Conservation (phyloP, 2,329 filamentous ascomycete genomes). For the Ophiostoma ips region DNA sequence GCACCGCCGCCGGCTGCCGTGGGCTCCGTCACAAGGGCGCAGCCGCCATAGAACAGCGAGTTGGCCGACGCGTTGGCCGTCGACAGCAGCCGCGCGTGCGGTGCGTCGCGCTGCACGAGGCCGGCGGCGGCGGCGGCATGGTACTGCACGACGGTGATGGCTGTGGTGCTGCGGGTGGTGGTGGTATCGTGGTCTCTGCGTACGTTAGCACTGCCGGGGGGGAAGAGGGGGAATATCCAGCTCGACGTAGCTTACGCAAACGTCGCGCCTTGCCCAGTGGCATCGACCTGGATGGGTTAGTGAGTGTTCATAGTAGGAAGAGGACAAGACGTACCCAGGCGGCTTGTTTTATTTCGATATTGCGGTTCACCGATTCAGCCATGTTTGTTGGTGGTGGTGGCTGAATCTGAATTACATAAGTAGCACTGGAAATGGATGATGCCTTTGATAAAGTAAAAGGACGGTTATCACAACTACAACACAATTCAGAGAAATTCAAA, state of each 20-base stretch:
- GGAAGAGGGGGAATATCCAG: too few species aligned
- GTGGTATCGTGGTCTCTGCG: not conserved
- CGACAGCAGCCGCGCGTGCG: constrained; percentile 28
- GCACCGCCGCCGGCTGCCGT: not conserved
- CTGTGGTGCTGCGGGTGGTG: not conserved
- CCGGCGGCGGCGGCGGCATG: not conserved
- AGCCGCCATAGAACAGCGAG: constrained; percentile 32
- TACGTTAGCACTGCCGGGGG: too few species aligned
- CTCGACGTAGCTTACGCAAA: too few species aligned
- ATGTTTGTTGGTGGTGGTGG: not conserved
- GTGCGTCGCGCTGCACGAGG: constrained; percentile 22
- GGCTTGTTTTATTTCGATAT: not conserved
- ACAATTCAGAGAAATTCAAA: too few species aligned
- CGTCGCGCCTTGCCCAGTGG: too few species aligned
- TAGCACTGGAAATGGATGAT: too few species aligned
- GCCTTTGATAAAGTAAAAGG: too few species aligned
- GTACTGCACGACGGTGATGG: not conserved
- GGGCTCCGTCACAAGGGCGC: constrained; percentile 24
- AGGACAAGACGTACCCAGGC: not conserved
- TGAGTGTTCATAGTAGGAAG: not conserved
- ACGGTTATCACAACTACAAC: too few species aligned
- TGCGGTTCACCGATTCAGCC: not conserved
- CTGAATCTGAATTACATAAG: not conserved
- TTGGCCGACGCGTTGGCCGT: constrained; percentile 26
- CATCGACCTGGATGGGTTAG: not conserved